phyloP scores from a whole-genome alignment of 1,284 basidiomycete genomes.

The Melampsora larici-populina region DNA sequence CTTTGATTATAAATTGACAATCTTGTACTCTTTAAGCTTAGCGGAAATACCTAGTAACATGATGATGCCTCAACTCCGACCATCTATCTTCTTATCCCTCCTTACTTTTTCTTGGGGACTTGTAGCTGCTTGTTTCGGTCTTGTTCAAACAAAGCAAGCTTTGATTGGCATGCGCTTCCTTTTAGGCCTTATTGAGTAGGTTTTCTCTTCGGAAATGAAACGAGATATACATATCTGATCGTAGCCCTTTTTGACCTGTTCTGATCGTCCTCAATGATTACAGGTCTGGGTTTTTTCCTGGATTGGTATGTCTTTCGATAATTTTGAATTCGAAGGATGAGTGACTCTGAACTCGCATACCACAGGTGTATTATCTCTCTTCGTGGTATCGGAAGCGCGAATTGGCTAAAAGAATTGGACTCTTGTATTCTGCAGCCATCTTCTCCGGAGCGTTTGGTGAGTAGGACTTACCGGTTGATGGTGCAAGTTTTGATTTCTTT shows the following conservation, averaged over 20 bases:
- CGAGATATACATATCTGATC: background rate
- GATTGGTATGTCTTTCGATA: background rate
- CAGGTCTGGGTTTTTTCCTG: slow-evolving; percentile 13
- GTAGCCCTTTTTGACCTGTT: background rate
- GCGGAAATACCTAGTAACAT: slow-evolving; percentile 13
- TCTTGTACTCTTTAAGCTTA: background rate
- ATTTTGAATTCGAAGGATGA: background rate
- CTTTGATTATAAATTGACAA: background rate
- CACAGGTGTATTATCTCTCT: slow-evolving; percentile 45
- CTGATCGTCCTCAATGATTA: background rate
- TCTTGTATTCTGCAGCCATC: slow-evolving; percentile 45
- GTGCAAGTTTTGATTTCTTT: background rate
- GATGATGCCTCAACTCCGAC: slow-evolving; percentile 7
- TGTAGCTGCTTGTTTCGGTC: background rate
- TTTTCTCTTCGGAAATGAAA: background rate
- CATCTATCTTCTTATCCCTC: background rate
- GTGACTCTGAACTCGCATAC: too few relatives aligned
- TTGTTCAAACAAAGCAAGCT: background rate
- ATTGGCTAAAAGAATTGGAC: slow-evolving; percentile 46
- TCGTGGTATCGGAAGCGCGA: slow-evolving; percentile 47
- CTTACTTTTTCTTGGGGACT: slow-evolving; percentile 5
- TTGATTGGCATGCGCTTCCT: background rate
- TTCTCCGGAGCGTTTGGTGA: slow-evolving; percentile 46
- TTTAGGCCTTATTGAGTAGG: slow-evolving; percentile 4
- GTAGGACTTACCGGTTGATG: background rate